phyloP scores from a whole-genome alignment of 2,329 filamentous ascomycete genomes.

The Coniochaeta prunicola region DNA sequence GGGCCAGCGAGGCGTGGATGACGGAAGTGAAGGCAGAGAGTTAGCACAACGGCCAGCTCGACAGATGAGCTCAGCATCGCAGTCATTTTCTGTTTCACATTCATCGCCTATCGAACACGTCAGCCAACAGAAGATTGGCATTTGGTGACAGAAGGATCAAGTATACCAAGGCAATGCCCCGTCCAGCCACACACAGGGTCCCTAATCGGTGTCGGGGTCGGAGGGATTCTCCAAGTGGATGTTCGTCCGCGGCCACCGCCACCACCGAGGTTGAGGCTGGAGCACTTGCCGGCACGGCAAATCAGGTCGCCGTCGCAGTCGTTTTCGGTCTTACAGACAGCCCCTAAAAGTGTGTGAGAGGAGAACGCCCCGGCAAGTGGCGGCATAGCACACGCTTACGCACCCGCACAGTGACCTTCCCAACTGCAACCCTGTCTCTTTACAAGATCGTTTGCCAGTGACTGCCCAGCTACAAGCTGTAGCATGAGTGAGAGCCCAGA shows the following conservation, averaged over 20 bases:
- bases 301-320: conserved; percentile 12
- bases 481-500: neutral
- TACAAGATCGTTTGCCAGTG: neutral
- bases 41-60: conserved; percentile 4
- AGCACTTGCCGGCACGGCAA: conserved; percentile 8
- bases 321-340: conserved; percentile 9
- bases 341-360: conserved; percentile 4
- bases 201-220: neutral
- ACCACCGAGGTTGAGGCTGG: conserved; percentile 1
- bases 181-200: conserved; percentile 7
- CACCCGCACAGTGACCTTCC: neutral
- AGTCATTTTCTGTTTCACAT: conserved; percentile 11
- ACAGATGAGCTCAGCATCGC: conserved; percentile 8
- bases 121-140: neutral
- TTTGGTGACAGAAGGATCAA: too few relatives aligned
- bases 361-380: neutral
- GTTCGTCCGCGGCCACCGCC: conserved; percentile 4
- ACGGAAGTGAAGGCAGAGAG: neutral
- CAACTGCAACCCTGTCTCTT: neutral
- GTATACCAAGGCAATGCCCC: conserved; percentile 9
- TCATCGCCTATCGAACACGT: conserved; percentile 3
- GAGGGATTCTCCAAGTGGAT: conserved; percentile 1
- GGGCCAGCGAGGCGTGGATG: neutral
- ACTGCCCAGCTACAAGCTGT: neutral
- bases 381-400: neutral